phyloP scores from a whole-genome alignment of 345 rosid species.

The Syzygium aromaticum region DNA sequence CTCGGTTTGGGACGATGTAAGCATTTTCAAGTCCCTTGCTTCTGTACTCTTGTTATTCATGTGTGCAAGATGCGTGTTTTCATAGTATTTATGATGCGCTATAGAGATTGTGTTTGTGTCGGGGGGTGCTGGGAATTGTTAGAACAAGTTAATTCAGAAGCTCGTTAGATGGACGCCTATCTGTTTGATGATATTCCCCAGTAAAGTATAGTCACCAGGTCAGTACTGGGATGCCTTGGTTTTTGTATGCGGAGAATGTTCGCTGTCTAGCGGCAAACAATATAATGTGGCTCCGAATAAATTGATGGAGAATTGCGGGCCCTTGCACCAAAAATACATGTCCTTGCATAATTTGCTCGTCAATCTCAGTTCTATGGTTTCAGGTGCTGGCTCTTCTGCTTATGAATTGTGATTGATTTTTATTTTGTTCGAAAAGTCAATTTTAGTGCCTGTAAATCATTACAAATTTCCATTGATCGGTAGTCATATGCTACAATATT shows the following conservation, averaged over 20 bases:
- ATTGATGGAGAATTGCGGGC: background rate
- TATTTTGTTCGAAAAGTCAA: background rate
- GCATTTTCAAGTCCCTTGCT: background rate
- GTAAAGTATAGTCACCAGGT: background rate
- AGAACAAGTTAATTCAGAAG: background rate
- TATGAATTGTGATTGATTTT: background rate
- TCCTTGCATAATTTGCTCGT: background rate
- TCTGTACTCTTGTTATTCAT: background rate
- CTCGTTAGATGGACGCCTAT: background rate
- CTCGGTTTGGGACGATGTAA: constrained; percentile 85
- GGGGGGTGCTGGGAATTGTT: background rate
- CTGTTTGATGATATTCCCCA: background rate
- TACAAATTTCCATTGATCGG: background rate
- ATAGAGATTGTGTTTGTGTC: background rate
- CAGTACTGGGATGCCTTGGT: background rate
- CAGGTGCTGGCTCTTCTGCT: background rate
- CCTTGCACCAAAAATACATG: background rate
- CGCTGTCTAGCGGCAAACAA: background rate
- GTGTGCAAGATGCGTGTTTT: background rate
- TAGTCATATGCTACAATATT: background rate
- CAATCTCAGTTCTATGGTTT: background rate
- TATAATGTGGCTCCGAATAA: background rate
- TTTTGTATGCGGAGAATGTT: background rate
- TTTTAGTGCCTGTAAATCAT: background rate
- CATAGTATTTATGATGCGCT: background rate